Conservation (phyloP, 2,329 filamentous ascomycete genomes). For the Aspergillus arachidicola region DNA sequence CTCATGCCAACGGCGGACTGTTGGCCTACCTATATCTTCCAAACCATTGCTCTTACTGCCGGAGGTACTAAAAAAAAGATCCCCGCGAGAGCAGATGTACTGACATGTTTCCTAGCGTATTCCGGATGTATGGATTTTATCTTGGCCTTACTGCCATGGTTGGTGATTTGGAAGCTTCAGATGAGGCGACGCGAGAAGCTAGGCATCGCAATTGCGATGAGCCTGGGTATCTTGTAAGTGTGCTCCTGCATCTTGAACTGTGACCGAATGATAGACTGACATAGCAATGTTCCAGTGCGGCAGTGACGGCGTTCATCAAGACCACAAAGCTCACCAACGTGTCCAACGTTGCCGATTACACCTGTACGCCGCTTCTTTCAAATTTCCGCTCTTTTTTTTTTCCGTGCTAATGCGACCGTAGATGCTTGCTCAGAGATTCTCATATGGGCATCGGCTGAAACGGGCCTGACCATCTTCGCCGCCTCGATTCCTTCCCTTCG, state of each 20-base stretch:
- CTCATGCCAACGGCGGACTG: conserved; percentile 20
- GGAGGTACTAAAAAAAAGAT: conserved; percentile 15
- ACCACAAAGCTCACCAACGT: conserved; percentile 27
- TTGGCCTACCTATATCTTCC: conserved; percentile 23
- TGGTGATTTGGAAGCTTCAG: conserved; percentile 29
- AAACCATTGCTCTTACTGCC: conserved; percentile 22
- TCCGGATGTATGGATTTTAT: conserved; percentile 30
- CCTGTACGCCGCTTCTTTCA: conserved; percentile 9
- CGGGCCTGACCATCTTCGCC: conserved; percentile 32
- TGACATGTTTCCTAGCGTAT: conserved; percentile 15
- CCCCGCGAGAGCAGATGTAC: background rate
- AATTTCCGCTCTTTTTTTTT: background rate
- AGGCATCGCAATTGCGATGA: conserved; percentile 29
- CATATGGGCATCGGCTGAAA: conserved; percentile 32
- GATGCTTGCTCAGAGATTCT: conserved; percentile 16
- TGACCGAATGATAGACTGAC: background rate
- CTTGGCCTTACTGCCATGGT: conserved; percentile 29
- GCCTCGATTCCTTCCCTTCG: conserved; percentile 31
- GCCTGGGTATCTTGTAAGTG: conserved; percentile 30
- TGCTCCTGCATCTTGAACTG: background rate
- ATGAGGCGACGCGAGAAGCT: conserved; percentile 33
- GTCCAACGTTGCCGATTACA: conserved; percentile 24
- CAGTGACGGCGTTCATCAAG: conserved; percentile 27
- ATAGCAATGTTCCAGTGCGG: conserved; percentile 16
- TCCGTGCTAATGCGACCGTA: background rate